phyloP scores from a whole-genome alignment of 805 yeast species.

The Starmera caribaea region DNA sequence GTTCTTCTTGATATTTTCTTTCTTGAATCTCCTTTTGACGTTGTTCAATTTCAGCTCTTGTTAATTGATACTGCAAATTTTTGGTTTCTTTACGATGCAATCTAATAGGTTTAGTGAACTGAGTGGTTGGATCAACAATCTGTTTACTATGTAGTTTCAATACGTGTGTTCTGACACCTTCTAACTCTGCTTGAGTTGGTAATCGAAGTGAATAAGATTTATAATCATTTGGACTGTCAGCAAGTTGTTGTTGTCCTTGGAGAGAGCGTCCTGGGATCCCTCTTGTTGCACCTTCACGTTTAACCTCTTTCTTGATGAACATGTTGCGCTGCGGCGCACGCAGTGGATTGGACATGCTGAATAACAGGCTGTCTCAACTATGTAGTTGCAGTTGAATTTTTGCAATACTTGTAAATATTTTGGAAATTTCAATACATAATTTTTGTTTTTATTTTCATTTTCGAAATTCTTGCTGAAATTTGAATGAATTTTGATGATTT shows the following conservation, averaged over 20 bases:
- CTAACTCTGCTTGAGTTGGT: slow-evolving; percentile 61
- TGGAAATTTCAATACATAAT: too few relatives aligned
- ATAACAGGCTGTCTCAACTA: too few relatives aligned
- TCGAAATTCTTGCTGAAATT: too few relatives aligned
- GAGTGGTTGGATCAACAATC: slow-evolving; percentile 59
- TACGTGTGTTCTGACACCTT: slow-evolving; percentile 68
- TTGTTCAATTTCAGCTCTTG: slow-evolving; percentile 65
- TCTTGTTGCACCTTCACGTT: neutral
- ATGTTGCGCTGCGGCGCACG: slow-evolving; percentile 10
- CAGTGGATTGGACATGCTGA: slow-evolving; percentile 10
- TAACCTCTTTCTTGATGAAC: slow-evolving; percentile 6
- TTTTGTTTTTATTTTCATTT: too few relatives aligned
- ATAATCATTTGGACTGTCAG: slow-evolving; percentile 21
- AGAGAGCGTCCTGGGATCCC: slow-evolving; percentile 1
- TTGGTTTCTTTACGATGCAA: slow-evolving; percentile 91
- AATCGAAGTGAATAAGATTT: slow-evolving; percentile 47
- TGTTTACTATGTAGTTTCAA: slow-evolving; percentile 69
- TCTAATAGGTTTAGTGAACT: slow-evolving; percentile 72
- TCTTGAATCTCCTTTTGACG: slow-evolving; percentile 40
- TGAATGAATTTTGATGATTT: too few relatives aligned
- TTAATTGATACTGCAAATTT: slow-evolving; percentile 77
- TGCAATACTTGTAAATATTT: too few relatives aligned
- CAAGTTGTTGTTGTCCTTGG: slow-evolving; percentile 6
- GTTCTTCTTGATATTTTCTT: slow-evolving; percentile 22
- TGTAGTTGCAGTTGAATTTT: too few relatives aligned